These are phyloP conservation scores for Hypomontagnella monticulosa DNA, from an alignment of 495 filamentous ascomycete genomes.

Conservation along the genomic window DNA sequence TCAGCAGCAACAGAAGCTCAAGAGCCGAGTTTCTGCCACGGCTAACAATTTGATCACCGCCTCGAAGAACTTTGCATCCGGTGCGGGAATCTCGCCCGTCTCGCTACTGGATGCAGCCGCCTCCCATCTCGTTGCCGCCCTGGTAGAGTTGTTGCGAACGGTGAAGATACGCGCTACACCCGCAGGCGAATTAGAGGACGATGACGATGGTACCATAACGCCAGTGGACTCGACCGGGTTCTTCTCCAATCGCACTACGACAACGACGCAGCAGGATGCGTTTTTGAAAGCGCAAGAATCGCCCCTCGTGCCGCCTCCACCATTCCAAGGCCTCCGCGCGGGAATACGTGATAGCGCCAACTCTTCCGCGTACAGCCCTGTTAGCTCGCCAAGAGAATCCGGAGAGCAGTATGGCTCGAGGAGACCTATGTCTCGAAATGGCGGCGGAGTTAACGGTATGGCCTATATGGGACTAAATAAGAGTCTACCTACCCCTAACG, in stretches of 20 bases:
- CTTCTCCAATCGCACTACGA: constrained; percentile 59
- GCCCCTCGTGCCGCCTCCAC: constrained; percentile 53
- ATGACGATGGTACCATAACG: constrained; percentile 69
- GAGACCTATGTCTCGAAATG: constrained; percentile 48
- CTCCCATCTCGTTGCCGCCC: constrained; percentile 84
- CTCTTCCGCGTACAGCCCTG: constrained; percentile 65
- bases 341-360: constrained; percentile 55
- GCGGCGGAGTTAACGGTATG: constrained; percentile 44
- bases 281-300: constrained; percentile 38
- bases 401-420: constrained; percentile 46
- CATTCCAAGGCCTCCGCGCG: constrained; percentile 60
- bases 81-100: constrained; percentile 90
- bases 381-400: constrained; percentile 64
- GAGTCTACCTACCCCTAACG: constrained; percentile 48
- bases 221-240: constrained; percentile 63
- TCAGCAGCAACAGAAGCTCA: constrained; percentile 72
- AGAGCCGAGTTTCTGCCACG: constrained; percentile 82
- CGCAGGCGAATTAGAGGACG: constrained; percentile 77
- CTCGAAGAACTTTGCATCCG: constrained; percentile 84
- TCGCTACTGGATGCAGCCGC: constrained; percentile 93
- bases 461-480: constrained; percentile 50
- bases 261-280: constrained; percentile 49
- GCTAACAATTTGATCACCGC: constrained; percentile 97
- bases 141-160: constrained; percentile 83
- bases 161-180: constrained; percentile 86